A percentile compares a stretch with the other conserved stretches of the same genome.
Evolutionary conservation across 1,139 yeast species (phyloP).

Genomic region (Kurtzmaniella quercitrusa): DNA sequence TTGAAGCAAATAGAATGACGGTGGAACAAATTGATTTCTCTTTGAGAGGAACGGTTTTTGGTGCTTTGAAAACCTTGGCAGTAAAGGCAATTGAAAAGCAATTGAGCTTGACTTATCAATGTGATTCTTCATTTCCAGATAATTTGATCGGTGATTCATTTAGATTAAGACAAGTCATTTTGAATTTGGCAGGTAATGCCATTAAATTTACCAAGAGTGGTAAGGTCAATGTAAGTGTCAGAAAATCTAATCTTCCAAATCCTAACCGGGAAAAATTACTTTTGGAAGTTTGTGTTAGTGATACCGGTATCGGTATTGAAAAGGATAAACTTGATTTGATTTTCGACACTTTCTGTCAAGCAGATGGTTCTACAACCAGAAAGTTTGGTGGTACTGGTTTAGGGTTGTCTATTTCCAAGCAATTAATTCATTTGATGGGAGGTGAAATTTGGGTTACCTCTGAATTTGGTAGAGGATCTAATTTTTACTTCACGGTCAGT

Average conservation of each 20-base stretch:
- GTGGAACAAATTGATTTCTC: slow-evolving; percentile 86
- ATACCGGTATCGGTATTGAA: slow-evolving; percentile 86
- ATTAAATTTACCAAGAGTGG: slow-evolving; percentile 82
- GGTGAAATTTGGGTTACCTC: slow-evolving; percentile 89
- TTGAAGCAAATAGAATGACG: slow-evolving; percentile 90
- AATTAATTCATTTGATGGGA: slow-evolving; percentile 84
- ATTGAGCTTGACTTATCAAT: slow-evolving; percentile 72
- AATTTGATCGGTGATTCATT: slow-evolving; percentile 83
- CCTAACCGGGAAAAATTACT: slow-evolving; percentile 51
- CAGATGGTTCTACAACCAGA: slow-evolving; percentile 88
- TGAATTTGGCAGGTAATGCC: slow-evolving; percentile 83
- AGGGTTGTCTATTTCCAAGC: slow-evolving; percentile 82
- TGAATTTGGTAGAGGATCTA: slow-evolving; percentile 76
- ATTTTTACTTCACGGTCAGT: slow-evolving; percentile 73
- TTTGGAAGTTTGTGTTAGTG: slow-evolving; percentile 80
- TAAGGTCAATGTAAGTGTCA: slow-evolving; percentile 63
- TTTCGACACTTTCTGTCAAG: slow-evolving; percentile 87
- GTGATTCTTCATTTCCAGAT: slow-evolving; percentile 84
- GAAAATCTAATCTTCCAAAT: slow-evolving; percentile 28
- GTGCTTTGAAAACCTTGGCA: slow-evolving; percentile 81
- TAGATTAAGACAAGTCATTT: slow-evolving; percentile 77
- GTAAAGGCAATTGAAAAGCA: slow-evolving; percentile 86
- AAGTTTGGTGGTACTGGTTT: slow-evolving; percentile 83
- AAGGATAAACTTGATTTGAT: slow-evolving; percentile 77
- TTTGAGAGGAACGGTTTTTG: slow-evolving; percentile 79